Conservation (phyloP, 192 early-diverging fungal species). For the Coemansia sp. region DNA sequence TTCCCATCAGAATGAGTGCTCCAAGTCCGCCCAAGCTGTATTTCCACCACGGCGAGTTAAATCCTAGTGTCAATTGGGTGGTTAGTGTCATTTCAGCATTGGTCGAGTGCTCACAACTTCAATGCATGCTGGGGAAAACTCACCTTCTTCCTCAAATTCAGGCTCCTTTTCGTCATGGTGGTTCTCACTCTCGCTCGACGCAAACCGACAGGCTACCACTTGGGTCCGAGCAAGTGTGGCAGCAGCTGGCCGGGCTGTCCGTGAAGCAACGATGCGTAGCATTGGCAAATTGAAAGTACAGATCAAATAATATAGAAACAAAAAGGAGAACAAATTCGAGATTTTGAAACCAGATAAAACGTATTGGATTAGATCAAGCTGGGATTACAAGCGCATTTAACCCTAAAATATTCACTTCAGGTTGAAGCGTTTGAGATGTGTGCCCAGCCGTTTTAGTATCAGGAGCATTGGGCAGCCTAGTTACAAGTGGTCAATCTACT, state of each 20-base stretch:
- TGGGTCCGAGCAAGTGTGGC: constrained; percentile 21
- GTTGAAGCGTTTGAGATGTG: no score
- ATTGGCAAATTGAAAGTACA: constrained; percentile 19
- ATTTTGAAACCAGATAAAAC: background rate
- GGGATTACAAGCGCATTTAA: no score
- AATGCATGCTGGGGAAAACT: background rate
- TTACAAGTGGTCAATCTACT: no score
- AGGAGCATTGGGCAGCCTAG: no score
- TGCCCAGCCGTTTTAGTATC: no score
- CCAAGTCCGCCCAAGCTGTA: constrained; percentile 39
- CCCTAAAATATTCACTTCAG: no score
- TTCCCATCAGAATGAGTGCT: constrained; percentile 26
- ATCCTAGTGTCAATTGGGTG: constrained; percentile 12
- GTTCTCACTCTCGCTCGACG: constrained; percentile 23
- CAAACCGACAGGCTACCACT: constrained; percentile 30
- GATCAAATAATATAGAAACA: background rate
- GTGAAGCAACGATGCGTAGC: constrained; percentile 31
- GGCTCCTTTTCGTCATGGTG: constrained; percentile 4
- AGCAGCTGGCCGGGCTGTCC: constrained; percentile 15
- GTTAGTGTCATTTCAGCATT: background rate
- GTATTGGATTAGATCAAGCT: no score
- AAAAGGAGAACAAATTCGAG: background rate
- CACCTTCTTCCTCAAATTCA: constrained; percentile 45
- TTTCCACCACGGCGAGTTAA: constrained; percentile 48
- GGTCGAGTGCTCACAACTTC: no score